Percentiles rank a stretch among this genome's conserved stretches.
Evolutionary conservation across 2,329 filamentous ascomycete species (phyloP).

Genomic region (Botrytis hyacinthi): DNA sequence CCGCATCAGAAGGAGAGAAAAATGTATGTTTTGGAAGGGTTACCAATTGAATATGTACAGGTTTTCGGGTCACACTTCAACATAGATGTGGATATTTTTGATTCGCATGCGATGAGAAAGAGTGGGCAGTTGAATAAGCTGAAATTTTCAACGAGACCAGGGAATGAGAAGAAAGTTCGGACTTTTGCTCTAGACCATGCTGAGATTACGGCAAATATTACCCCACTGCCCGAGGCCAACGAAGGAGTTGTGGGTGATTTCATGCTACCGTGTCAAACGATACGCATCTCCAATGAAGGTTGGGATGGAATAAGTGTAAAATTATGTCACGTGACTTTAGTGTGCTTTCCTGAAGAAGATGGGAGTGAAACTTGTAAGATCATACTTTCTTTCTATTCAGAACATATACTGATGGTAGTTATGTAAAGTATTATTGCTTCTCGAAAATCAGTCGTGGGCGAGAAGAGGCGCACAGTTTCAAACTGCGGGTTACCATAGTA

Average conservation of each 20-base stretch:
- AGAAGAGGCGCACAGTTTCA: background rate
- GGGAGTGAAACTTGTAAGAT: background rate
- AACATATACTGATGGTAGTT: background rate
- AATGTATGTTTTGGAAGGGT: constrained; percentile 5
- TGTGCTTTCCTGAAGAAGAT: background rate
- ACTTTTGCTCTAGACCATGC: constrained; percentile 8
- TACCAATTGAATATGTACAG: constrained; percentile 8
- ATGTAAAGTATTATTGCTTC: constrained; percentile 1
- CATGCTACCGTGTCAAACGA: constrained; percentile 2
- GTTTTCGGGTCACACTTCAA: background rate
- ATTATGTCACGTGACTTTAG: constrained; percentile 10
- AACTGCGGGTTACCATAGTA: background rate
- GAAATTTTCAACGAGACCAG: background rate
- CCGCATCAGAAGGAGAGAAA: background rate
- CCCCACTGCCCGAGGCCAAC: background rate
- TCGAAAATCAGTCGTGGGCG: background rate
- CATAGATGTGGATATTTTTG: constrained; percentile 7
- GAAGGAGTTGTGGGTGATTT: background rate
- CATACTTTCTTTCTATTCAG: background rate
- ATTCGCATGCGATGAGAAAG: constrained; percentile 6
- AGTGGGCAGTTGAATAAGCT: background rate
- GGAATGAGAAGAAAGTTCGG: background rate
- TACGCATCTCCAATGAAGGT: background rate
- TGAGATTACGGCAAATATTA: background rate
- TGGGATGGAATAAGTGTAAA: background rate